Percentiles rank a stretch among this genome's conserved stretches.
These are phyloP conservation scores for Trichosporon coremiiforme DNA, from an alignment of 1,284 basidiomycete genomes.

Conservation along the genomic window DNA sequence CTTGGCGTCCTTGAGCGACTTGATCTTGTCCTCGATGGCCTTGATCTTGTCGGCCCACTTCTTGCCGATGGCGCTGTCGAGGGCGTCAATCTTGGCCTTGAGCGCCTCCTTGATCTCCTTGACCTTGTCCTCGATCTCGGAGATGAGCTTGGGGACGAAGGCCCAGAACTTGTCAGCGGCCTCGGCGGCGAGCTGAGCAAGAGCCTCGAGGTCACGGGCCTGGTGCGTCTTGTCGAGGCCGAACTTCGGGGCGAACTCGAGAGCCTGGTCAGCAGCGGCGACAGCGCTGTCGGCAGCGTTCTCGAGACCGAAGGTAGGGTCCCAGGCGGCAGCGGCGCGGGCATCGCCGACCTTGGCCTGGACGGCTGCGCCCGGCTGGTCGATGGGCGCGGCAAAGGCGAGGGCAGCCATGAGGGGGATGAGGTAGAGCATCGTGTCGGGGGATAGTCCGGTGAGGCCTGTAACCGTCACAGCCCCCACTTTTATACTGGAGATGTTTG, in stretches of 20 bases:
- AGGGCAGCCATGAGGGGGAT: conserved; percentile 17
- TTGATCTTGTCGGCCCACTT: not conserved
- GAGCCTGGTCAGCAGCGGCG: not conserved
- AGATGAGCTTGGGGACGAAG: not conserved
- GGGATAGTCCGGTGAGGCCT: not conserved
- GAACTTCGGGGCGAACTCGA: not conserved
- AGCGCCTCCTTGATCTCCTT: not conserved
- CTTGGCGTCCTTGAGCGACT: not conserved
- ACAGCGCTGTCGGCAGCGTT: not conserved
- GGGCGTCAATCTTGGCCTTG: not conserved
- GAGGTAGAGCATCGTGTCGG: conserved; percentile 17
- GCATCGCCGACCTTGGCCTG: not conserved
- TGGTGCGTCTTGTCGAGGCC: not conserved
- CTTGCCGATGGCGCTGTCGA: not conserved
- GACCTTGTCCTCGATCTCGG: conserved; percentile 6
- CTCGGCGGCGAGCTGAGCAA: not conserved
- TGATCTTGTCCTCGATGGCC: conserved; percentile 5
- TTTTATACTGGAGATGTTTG: not conserved
- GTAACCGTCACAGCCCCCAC: not conserved
- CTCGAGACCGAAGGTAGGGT: not conserved
- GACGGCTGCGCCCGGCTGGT: not conserved
- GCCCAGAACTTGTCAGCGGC: not conserved
- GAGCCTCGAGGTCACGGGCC: not conserved
- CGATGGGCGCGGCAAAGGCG: not conserved
- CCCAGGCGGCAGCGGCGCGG: not conserved